Evolutionary conservation across 2,329 filamentous ascomycete species (phyloP).

Genomic region (Fusarium buxicola): DNA sequence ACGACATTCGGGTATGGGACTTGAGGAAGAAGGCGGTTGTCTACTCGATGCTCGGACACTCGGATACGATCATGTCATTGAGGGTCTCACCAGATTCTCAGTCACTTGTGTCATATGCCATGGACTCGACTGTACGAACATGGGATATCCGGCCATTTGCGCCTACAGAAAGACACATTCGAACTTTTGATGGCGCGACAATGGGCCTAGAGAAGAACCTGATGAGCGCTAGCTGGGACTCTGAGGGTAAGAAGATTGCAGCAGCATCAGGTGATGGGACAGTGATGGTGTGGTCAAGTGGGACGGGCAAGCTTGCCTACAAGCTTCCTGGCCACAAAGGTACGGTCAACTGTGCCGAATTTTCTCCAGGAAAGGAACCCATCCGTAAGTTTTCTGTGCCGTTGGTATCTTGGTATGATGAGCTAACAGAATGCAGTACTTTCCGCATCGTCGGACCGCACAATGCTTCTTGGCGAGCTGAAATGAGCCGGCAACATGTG

Average conservation of each 20-base stretch:
- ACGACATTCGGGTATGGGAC: slow-evolving; percentile 98
- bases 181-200: slow-evolving; percentile 92
- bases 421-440: slow-evolving; percentile 72
- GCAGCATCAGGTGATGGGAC: slow-evolving; percentile 91
- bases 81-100: slow-evolving; percentile 94
- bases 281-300: slow-evolving; percentile 89
- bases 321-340: slow-evolving; percentile 97
- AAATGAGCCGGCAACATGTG: slow-evolving; percentile 56
- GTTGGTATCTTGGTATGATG: not conserved
- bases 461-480: slow-evolving; percentile 84
- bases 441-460: slow-evolving; percentile 90
- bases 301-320: slow-evolving; percentile 90
- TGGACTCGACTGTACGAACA: slow-evolving; percentile 92
- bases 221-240: slow-evolving; percentile 89
- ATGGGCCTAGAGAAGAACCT: slow-evolving; percentile 92
- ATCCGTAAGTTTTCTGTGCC: slow-evolving; percentile 73
- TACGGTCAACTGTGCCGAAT: slow-evolving; percentile 93
- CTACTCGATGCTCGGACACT: slow-evolving; percentile 90
- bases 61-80: slow-evolving; percentile 90
- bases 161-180: slow-evolving; percentile 84
- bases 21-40: slow-evolving; percentile 89
- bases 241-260: slow-evolving; percentile 85
- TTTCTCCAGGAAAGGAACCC: slow-evolving; percentile 85
- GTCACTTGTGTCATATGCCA: slow-evolving; percentile 88
- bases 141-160: slow-evolving; percentile 98